A percentile compares a stretch with the other conserved stretches of the same genome.
Conservation (phyloP, 768 basidiomycete genomes). For the Mycena galericulata region DNA sequence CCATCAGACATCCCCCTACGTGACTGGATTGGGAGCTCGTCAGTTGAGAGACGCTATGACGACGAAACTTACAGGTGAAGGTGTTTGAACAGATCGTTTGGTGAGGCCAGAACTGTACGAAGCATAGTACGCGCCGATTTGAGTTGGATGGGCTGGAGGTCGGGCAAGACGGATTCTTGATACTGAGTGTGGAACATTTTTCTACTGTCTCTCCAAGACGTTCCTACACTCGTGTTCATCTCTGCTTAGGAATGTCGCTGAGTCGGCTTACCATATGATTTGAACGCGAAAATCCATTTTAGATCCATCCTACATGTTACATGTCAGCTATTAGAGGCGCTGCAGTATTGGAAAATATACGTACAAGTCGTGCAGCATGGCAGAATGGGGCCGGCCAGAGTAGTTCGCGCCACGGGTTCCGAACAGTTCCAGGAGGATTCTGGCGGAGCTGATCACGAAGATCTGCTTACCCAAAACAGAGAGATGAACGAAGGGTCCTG, state of each 20-base stretch:
- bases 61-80: not conserved
- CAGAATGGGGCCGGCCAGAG: conserved; percentile 3
- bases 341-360: not conserved
- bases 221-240: not conserved
- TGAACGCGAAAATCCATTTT: conserved; percentile 11
- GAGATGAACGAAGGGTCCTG: not conserved
- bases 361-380: conserved; percentile 5
- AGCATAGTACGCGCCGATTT: not conserved
- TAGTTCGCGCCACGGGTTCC: conserved; percentile 2
- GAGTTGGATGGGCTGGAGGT: conserved; percentile 1
- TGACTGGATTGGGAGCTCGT: not conserved
- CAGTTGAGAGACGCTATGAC: not conserved
- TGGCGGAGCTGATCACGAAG: conserved; percentile 6
- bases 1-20: not conserved
- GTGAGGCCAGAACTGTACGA: conserved; percentile 1
- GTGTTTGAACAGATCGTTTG: conserved; percentile 1
- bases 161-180: conserved; percentile 1
- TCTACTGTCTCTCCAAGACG: not conserved
- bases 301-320: conserved; percentile 6
- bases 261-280: not conserved
- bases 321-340: not conserved
- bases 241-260: not conserved
- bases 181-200: conserved; percentile 13
- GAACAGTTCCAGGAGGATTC: conserved; percentile 1
- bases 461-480: conserved; percentile 2